A percentile compares a stretch with the other conserved stretches of the same genome.
phyloP scores from a whole-genome alignment of 2,329 filamentous ascomycete genomes.

The Xylaria sp. region DNA sequence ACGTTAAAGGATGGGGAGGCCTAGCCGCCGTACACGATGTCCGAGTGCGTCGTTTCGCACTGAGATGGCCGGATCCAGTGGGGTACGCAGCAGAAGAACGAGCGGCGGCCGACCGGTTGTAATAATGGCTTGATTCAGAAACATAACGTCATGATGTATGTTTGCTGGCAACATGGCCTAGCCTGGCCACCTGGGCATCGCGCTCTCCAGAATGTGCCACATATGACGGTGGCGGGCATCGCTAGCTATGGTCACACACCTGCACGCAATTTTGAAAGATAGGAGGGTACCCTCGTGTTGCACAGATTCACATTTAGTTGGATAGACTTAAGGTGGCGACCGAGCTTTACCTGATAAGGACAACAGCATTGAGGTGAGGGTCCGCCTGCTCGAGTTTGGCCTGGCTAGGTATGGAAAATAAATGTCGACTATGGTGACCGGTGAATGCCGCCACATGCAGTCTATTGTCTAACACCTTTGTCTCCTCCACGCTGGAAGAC shows the following conservation, averaged over 20 bases:
- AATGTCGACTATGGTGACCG: background rate
- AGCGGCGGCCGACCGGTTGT: conserved; percentile 11
- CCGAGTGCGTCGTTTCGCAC: conserved; percentile 28
- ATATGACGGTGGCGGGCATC: conserved; percentile 27
- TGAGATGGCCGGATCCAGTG: conserved; percentile 12
- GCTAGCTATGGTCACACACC: conserved; percentile 32
- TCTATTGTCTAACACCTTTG: background rate
- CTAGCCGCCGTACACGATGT: conserved; percentile 34
- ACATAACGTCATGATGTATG: conserved; percentile 16
- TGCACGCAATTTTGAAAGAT: conserved; percentile 20
- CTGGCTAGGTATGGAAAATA: background rate
- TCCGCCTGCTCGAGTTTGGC: conserved; percentile 2
- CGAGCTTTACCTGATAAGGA: conserved; percentile 18
- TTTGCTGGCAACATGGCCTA: conserved; percentile 15
- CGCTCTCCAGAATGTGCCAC: conserved; percentile 25
- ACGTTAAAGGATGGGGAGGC: conserved; percentile 40
- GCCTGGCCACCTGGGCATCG: conserved; percentile 14
- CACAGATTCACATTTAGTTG: conserved; percentile 26
- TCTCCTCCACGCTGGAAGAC: background rate
- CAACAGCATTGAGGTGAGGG: background rate
- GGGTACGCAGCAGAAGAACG: conserved; percentile 18
- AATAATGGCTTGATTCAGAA: conserved; percentile 29
- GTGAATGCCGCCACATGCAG: background rate
- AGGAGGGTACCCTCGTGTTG: conserved; percentile 29
- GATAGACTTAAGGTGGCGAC: background rate